Evolutionary conservation across 352 stramenopile species (phyloP).

Genomic region (Pythium graminicola): DNA sequence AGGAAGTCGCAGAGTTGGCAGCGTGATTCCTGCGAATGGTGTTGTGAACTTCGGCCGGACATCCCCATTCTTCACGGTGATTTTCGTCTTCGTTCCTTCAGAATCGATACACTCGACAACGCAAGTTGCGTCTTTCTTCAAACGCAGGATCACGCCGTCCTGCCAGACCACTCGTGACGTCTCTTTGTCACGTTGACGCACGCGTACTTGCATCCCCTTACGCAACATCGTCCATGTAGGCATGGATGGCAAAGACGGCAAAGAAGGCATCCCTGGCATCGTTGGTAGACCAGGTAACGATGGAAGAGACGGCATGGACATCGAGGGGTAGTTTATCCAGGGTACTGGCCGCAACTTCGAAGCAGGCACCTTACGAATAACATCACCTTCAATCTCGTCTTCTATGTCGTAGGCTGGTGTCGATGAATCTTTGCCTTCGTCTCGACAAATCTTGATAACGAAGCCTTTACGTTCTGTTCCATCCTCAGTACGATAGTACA

Average conservation of each 20-base stretch:
- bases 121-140: constrained; percentile 40
- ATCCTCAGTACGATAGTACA: constrained; percentile 48
- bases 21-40: constrained; percentile 26
- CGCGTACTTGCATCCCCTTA: constrained; percentile 46
- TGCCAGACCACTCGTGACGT: constrained; percentile 25
- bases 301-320: constrained; percentile 14
- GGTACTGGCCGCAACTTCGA: constrained; percentile 39
- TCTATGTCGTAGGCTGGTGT: constrained; percentile 39
- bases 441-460: constrained; percentile 43
- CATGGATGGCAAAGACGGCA: constrained; percentile 22
- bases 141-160: constrained; percentile 42
- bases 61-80: constrained; percentile 43
- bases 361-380: constrained; percentile 35
- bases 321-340: constrained; percentile 34
- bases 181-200: constrained; percentile 26
- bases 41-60: constrained; percentile 34
- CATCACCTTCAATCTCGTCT: constrained; percentile 38
- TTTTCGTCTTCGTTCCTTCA: constrained; percentile 31
- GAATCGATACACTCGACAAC: constrained; percentile 34
- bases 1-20: constrained; percentile 24
- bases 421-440: constrained; percentile 9
- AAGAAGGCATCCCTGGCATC: constrained; percentile 15
- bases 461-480: constrained; percentile 46
- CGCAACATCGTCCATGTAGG: too few species aligned
- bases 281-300: constrained; percentile 15